Percentiles rank a stretch among this genome's conserved stretches.
Conservation (phyloP, 257 asterid species). For the Capsicum baccatum region DNA sequence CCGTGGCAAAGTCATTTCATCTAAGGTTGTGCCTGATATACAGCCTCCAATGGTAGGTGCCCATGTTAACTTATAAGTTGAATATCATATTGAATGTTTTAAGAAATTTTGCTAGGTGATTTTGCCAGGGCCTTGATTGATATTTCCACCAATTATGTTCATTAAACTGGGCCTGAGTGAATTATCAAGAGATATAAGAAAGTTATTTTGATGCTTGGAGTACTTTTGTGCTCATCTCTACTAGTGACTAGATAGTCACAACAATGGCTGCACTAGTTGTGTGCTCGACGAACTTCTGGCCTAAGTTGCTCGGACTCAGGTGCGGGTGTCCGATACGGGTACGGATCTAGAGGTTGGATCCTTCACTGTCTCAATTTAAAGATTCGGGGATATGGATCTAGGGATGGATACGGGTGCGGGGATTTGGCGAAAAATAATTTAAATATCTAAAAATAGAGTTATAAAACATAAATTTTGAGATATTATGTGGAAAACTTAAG, state of each 20-base stretch:
- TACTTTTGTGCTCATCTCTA: slow-evolving; percentile 11
- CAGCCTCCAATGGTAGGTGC: slow-evolving; percentile 42
- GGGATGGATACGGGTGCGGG: too few species aligned
- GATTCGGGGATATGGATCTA: too few species aligned
- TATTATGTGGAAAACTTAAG: too few species aligned
- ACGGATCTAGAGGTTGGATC: too few species aligned
- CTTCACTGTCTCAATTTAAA: too few species aligned
- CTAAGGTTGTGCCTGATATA: slow-evolving; percentile 41
- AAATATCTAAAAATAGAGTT: too few species aligned
- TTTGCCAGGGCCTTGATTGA: neutral
- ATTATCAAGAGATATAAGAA: slow-evolving; percentile 16
- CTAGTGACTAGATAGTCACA: slow-evolving; percentile 13
- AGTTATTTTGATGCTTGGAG: slow-evolving; percentile 6
- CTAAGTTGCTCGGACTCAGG: too few species aligned
- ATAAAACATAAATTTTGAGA: too few species aligned
- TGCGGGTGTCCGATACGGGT: too few species aligned
- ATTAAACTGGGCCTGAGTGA: neutral
- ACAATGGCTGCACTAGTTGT: slow-evolving; percentile 7
- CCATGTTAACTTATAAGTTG: neutral
- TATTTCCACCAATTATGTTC: neutral
- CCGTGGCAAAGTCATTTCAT: slow-evolving; percentile 44
- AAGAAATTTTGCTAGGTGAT: neutral
- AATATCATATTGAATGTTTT: neutral
- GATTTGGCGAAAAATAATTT: too few species aligned
- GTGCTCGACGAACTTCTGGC: neutral